Percentiles rank a stretch among this genome's conserved stretches.
phyloP scores from a whole-genome alignment of 169 alveolate genomes.

The Plasmodium knowlesi region DNA sequence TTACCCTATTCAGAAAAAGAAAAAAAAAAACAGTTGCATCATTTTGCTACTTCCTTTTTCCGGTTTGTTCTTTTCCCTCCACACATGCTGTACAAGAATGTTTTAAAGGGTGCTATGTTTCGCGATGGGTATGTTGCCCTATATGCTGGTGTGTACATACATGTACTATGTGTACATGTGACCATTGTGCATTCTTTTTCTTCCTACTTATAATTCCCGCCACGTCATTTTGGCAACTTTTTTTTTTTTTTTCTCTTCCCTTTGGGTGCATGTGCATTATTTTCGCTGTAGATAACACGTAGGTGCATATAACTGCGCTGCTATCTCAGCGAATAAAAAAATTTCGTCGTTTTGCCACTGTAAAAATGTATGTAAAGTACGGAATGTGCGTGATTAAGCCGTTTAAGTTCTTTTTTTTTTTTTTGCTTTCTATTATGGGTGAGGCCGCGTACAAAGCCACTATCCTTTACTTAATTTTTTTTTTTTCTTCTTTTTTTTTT shows the following conservation, averaged over 20 bases:
- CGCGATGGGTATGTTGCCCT: background rate
- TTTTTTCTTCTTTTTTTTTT: background rate
- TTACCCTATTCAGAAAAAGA: background rate
- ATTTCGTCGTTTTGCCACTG: background rate
- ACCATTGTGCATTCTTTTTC: background rate
- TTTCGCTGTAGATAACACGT: background rate
- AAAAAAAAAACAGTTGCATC: conserved; percentile 6
- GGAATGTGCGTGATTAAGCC: background rate
- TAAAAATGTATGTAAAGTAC: background rate
- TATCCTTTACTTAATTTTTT: background rate
- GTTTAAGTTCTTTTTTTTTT: background rate
- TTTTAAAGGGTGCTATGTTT: background rate
- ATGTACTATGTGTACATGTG: background rate
- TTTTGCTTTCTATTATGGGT: background rate
- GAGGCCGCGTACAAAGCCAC: background rate
- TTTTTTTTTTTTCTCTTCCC: background rate
- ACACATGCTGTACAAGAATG: background rate
- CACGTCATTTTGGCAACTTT: background rate
- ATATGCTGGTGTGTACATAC: conserved; percentile 3
- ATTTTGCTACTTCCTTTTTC: background rate
- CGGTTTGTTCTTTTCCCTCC: background rate
- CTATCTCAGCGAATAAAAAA: background rate
- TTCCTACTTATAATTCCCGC: background rate
- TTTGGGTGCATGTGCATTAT: background rate
- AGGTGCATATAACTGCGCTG: background rate